Evolutionary conservation across 495 filamentous ascomycete species (phyloP).

Genomic region (Aspergillus olivimuriae): DNA sequence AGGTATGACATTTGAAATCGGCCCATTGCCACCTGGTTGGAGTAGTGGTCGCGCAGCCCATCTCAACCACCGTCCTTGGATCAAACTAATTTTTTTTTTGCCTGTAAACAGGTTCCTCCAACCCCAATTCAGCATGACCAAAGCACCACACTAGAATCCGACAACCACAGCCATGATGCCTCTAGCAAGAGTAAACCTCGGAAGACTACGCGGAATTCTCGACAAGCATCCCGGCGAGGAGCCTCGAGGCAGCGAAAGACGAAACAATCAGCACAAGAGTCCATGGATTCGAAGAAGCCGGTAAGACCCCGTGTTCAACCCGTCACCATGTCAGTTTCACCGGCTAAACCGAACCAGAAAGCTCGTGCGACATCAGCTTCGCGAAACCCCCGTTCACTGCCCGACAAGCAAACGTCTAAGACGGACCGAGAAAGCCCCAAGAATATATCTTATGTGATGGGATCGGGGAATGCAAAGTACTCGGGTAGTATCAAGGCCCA

Average conservation of each 20-base stretch:
- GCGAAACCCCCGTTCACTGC: too few species aligned
- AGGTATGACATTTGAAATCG: background rate
- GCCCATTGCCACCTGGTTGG: too few species aligned
- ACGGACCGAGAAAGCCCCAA: background rate
- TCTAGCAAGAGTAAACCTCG: too few species aligned
- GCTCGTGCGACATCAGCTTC: too few species aligned
- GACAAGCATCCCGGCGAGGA: background rate
- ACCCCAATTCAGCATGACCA: background rate
- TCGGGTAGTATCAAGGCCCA: constrained; percentile 12
- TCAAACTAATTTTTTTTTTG: too few species aligned
- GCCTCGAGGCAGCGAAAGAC: background rate
- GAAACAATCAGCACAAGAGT: background rate
- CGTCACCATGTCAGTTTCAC: too few species aligned
- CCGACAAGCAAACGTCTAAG: too few species aligned
- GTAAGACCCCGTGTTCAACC: background rate
- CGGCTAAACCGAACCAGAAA: too few species aligned
- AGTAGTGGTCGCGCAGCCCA: too few species aligned
- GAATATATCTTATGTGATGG: constrained; percentile 5
- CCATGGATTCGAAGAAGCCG: background rate
- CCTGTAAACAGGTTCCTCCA: background rate
- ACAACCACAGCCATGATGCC: too few species aligned
- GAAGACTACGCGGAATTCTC: background rate
- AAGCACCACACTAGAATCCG: too few species aligned
- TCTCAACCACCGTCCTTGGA: too few species aligned
- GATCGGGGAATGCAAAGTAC: constrained; percentile 6